phyloP scores from a whole-genome alignment of 176 grass and related monocot genomes.

The Phyllostachys edulis region DNA sequence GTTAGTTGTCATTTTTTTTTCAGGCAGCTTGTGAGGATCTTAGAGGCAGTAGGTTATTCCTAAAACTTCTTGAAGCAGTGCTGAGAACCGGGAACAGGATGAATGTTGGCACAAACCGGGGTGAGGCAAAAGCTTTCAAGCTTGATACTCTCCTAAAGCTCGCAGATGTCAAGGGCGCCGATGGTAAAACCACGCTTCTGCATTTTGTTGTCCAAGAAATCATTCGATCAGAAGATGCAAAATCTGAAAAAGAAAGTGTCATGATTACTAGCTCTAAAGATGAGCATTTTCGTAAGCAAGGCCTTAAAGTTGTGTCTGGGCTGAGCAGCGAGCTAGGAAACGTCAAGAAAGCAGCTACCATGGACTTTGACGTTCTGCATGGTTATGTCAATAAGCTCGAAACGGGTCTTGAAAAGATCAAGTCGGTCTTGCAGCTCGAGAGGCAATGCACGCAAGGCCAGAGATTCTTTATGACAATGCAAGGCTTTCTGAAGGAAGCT shows the following conservation, averaged over 20 bases:
- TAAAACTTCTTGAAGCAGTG: constrained; percentile 93
- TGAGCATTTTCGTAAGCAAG: constrained; percentile 84
- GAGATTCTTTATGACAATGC: constrained; percentile 79
- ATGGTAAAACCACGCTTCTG: constrained; percentile 91
- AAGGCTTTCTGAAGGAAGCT: constrained; percentile 69
- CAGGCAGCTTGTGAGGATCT: constrained; percentile 95
- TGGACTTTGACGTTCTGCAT: constrained; percentile 93
- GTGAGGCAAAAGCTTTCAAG: constrained; percentile 92
- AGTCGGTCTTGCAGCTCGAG: constrained; percentile 75
- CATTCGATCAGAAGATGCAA: constrained; percentile 76
- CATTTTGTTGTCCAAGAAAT: constrained; percentile 99
- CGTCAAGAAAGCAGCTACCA: constrained; percentile 80
- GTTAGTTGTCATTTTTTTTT: constrained; percentile 23
- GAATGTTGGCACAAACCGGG: constrained; percentile 96
- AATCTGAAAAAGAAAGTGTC: constrained; percentile 49
- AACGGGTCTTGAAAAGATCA: constrained; percentile 71
- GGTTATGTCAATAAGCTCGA: constrained; percentile 87
- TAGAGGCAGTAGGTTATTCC: constrained; percentile 78
- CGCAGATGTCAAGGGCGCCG: constrained; percentile 87
- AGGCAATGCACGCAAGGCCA: constrained; percentile 67
- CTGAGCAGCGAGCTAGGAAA: constrained; percentile 87
- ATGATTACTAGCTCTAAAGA: constrained; percentile 51
- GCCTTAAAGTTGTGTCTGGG: constrained; percentile 76
- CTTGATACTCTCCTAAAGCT: constrained; percentile 98
- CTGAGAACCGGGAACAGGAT: constrained; percentile 92